These are phyloP conservation scores for Peterozyma toletana DNA, from an alignment of 805 yeast species.

Conservation along the genomic window DNA sequence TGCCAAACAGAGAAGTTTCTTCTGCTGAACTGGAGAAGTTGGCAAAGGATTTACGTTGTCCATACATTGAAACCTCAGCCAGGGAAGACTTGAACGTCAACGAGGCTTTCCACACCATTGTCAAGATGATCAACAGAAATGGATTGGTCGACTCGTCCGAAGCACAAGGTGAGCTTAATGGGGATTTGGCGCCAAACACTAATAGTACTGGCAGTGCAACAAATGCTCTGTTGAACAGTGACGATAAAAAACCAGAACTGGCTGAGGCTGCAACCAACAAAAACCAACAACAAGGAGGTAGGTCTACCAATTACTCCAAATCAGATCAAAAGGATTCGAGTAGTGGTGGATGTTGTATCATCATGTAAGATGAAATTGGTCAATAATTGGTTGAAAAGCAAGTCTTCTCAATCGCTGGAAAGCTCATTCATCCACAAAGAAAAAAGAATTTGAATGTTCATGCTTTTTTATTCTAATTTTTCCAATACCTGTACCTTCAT, in stretches of 20 bases:
- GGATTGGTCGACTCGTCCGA: conserved; percentile 18
- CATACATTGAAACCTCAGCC: conserved; percentile 89
- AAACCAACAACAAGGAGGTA: too few species aligned
- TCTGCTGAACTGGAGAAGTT: conserved; percentile 51
- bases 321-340: background rate
- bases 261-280: too few species aligned
- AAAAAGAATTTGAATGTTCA: too few species aligned
- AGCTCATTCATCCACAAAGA: too few species aligned
- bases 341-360: background rate
- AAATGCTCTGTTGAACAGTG: too few species aligned
- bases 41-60: conserved; percentile 60
- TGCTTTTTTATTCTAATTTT: too few species aligned
- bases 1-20: conserved; percentile 57
- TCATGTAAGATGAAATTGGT: background rate
- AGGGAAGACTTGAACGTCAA: conserved; percentile 80
- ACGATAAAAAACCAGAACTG: too few species aligned
- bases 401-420: too few species aligned
- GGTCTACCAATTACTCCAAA: too few species aligned
- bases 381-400: too few species aligned
- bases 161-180: background rate
- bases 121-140: conserved; percentile 22
- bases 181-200: background rate
- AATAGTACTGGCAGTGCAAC: too few species aligned
- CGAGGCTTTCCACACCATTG: conserved; percentile 27
- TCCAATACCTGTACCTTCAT: too few species aligned